These are phyloP conservation scores for Oldenlandia corymbosa DNA, from an alignment of 257 asterid species.

Conservation along the genomic window DNA sequence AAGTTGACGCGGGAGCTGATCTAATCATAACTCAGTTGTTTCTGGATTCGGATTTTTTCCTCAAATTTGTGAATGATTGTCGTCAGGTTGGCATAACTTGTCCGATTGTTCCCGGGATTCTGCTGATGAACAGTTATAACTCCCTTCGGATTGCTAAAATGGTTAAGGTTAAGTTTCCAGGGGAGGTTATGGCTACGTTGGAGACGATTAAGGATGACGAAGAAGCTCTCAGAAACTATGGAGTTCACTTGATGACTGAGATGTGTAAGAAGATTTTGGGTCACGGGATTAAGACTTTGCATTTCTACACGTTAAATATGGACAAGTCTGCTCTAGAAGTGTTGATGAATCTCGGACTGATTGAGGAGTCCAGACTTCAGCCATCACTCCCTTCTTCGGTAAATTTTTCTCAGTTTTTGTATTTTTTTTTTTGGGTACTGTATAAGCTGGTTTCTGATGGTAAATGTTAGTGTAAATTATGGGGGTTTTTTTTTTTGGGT, in stretches of 20 bases:
- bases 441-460: too few species aligned
- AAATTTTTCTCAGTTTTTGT: too few species aligned
- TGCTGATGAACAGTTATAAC: slow-evolving; percentile 90
- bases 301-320: slow-evolving; percentile 87
- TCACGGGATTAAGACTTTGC: slow-evolving; percentile 76
- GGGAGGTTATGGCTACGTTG: slow-evolving; percentile 81
- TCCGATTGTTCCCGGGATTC: slow-evolving; percentile 95
- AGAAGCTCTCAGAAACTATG: slow-evolving; percentile 92
- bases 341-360: too few species aligned
- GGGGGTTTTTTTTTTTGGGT: too few species aligned
- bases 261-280: slow-evolving; percentile 96
- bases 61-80: slow-evolving; percentile 83
- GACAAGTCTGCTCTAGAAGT: slow-evolving; percentile 99
- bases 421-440: too few species aligned
- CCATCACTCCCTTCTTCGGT: too few species aligned
- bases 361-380: too few species aligned
- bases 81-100: slow-evolving; percentile 84
- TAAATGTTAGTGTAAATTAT: too few species aligned
- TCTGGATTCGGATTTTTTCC: slow-evolving; percentile 85
- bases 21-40: slow-evolving; percentile 85
- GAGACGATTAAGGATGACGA: slow-evolving; percentile 96
- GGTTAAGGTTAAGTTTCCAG: slow-evolving; percentile 87
- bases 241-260: slow-evolving; percentile 92
- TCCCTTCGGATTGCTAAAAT: slow-evolving; percentile 93
- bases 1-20: slow-evolving; percentile 88